A percentile compares a stretch with the other conserved stretches of the same genome.
Evolutionary conservation across 768 basidiomycete genomes (phyloP).

Genomic region (Asterophora parasitica): DNA sequence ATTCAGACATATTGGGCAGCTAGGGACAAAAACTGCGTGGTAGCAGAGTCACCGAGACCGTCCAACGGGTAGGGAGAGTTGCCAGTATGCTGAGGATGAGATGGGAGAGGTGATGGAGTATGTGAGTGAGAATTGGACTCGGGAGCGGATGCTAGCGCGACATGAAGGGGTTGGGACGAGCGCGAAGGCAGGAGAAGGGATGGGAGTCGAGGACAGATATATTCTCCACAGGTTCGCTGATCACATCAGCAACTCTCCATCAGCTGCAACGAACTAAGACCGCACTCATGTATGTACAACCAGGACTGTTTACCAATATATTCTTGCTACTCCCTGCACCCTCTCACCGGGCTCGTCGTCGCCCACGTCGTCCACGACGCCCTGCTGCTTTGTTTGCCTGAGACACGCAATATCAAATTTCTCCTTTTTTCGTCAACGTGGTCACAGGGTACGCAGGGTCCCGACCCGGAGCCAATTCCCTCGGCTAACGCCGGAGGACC

Average conservation of each 20-base stretch:
- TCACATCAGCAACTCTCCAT: conserved; percentile 18
- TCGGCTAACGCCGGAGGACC: conserved; percentile 12
- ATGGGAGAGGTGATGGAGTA: conserved; percentile 12
- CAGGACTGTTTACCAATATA: background rate
- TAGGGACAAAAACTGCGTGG: conserved; percentile 18
- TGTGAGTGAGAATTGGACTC: conserved; percentile 12
- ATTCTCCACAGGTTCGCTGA: conserved; percentile 11
- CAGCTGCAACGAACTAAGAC: conserved; percentile 8
- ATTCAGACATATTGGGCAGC: conserved; percentile 43
- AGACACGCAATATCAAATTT: conserved; percentile 7
- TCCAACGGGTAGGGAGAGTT: conserved; percentile 2
- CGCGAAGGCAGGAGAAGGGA: conserved; percentile 19
- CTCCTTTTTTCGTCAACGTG: conserved; percentile 1
- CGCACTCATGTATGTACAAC: no score
- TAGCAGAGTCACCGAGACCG: conserved; percentile 7
- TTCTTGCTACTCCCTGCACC: background rate
- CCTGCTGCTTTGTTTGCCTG: background rate
- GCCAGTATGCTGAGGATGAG: conserved; percentile 18
- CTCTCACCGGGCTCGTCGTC: background rate
- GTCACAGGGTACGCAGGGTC: conserved; percentile 23
- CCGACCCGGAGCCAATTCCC: conserved; percentile 10
- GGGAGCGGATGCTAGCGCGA: conserved; percentile 21
- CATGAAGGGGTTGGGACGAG: conserved; percentile 25
- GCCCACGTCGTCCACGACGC: background rate
- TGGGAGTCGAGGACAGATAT: conserved; percentile 17